Evolutionary conservation across 176 grass and related monocot genomes (phyloP).

Genomic region (Musa schizocarpa): DNA sequence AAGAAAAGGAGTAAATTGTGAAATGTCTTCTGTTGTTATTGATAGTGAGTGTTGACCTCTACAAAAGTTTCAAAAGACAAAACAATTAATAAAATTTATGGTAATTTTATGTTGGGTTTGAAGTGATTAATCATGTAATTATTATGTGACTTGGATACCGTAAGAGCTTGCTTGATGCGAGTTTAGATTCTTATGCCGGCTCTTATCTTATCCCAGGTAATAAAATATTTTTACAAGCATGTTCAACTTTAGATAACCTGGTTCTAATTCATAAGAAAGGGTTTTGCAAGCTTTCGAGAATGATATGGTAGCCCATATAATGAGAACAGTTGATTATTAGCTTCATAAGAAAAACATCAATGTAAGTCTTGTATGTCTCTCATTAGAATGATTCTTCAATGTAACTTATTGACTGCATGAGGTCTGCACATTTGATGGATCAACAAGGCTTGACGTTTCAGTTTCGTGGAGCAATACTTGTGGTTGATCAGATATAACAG

Average conservation of each 20-base stretch:
- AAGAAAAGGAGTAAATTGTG: no score
- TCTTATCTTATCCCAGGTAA: no score
- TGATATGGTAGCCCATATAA: background rate
- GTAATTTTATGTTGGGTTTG: background rate
- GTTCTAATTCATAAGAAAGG: background rate
- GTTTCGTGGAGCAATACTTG: background rate
- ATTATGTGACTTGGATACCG: background rate
- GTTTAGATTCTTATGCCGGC: background rate
- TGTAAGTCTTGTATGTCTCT: background rate
- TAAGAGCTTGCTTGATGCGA: background rate
- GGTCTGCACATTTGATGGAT: background rate
- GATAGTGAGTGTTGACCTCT: no score
- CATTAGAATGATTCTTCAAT: background rate
- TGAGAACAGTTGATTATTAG: background rate
- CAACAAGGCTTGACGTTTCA: background rate
- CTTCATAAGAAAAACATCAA: background rate
- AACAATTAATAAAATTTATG: background rate
- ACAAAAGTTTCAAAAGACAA: no score
- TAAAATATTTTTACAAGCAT: background rate
- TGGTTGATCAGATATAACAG: background rate
- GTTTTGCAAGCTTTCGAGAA: background rate
- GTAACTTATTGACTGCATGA: background rate
- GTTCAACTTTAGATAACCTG: background rate
- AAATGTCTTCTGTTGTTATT: no score
- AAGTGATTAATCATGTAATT: background rate